These are phyloP conservation scores for Vaucheria bursata DNA, from an alignment of 352 stramenopile species.

Conservation along the genomic window DNA sequence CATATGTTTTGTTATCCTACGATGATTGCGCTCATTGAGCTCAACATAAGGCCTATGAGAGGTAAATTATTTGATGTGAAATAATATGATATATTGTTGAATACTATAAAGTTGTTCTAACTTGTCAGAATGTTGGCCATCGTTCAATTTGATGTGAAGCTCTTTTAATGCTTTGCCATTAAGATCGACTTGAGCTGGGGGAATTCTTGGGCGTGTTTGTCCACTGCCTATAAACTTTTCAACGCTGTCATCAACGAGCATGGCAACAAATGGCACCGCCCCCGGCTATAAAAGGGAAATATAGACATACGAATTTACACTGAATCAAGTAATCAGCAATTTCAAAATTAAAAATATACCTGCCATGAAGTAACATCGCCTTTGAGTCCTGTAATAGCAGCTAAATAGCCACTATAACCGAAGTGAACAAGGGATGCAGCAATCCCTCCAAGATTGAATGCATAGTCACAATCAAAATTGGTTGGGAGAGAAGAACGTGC, in stretches of 20 bases:
- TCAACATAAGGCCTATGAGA: too few species aligned
- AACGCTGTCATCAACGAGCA: constrained; percentile 45
- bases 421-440: constrained; percentile 51
- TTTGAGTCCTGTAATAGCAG: constrained; percentile 47
- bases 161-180: constrained; percentile 31
- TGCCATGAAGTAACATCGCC: constrained; percentile 26
- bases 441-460: constrained; percentile 47
- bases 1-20: too few species aligned
- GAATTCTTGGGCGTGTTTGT: constrained; percentile 41
- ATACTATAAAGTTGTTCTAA: background rate
- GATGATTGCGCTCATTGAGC: too few species aligned
- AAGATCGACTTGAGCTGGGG: constrained; percentile 42
- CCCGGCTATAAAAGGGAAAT: constrained; percentile 29
- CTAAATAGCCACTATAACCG: constrained; percentile 49
- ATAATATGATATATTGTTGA: too few species aligned
- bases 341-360: constrained; percentile 1
- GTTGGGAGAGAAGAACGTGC: constrained; percentile 43
- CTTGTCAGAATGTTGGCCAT: constrained; percentile 13
- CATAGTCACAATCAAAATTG: constrained; percentile 56
- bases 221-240: constrained; percentile 34
- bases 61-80: too few species aligned
- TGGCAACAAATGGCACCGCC: constrained; percentile 44
- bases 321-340: background rate
- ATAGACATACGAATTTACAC: background rate
- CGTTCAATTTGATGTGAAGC: constrained; percentile 11